Base-by-base conservation (phyloP, 2,329 filamentous ascomycete species). In the Fusarium torulosum region DNA sequence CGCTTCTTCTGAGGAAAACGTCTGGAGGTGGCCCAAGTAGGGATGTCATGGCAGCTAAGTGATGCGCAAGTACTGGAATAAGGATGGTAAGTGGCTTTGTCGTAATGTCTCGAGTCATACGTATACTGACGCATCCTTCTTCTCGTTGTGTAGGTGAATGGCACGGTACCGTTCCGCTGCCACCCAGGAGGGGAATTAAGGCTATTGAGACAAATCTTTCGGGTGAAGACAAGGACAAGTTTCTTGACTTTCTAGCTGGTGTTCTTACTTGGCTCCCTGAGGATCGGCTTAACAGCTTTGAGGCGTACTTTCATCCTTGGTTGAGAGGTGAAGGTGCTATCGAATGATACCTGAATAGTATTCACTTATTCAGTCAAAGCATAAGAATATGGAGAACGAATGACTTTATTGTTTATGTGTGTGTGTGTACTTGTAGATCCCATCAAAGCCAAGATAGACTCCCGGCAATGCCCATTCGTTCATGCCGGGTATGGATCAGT, bases 31-130 rank as follows among this genome's bases (percentile, higher is more conserved):
- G 73, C 2, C 75, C 75, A 25, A 76, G 63, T 0, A 76, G 65
- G 2, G 74, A 69, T 2, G 70, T 72, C 60, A 77, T 75, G 19
- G 68, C 67, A 17, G 74, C 75, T 4, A 76, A 59, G 44, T 77
- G 75, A 43, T 73, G 11, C 25, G 49, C 15, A 73, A 69, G 46
- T 76, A 75, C 43, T 76, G 75, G 75, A 44, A 72, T 29, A 42
- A 53, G 40, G 27, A 76, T 17, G 31, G 31, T 35, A 35, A 35
- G 31, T 35, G 6, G 7, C 14, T 6, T 17, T 15, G 15, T 7
- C 31, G 15, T 10, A 17, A 35, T 4, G 15, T 14, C 15, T 35
- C 14, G 14, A 35, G 27, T 29, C 27, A 29, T 13, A 35, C 14
- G 1, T 3, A 35, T 17, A 17, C 31, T 35, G 14, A 35, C 14